Percentiles rank a stretch among this genome's conserved stretches.
phyloP scores from a whole-genome alignment of 2,329 filamentous ascomycete genomes.

The Apiospora marii region DNA sequence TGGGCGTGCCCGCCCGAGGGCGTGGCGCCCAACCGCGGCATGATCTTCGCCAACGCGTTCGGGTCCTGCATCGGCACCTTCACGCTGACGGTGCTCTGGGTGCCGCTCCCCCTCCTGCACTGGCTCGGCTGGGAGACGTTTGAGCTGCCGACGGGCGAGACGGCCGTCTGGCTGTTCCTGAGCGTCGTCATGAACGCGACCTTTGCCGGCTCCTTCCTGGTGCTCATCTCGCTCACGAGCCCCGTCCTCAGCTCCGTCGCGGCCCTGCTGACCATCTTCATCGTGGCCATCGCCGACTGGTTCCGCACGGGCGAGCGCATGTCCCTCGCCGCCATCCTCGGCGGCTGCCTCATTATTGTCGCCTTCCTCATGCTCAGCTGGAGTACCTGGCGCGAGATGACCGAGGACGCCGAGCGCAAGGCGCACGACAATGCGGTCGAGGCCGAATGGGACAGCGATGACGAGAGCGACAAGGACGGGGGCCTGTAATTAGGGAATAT shows the following conservation, averaged over 20 bases:
- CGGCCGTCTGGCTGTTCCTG: conserved; percentile 80
- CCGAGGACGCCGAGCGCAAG: conserved; percentile 76
- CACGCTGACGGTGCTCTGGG: conserved; percentile 88
- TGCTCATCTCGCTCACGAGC: conserved; percentile 90
- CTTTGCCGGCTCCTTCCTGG: conserved; percentile 92
- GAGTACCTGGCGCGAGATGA: conserved; percentile 94
- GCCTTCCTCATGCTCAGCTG: conserved; percentile 89
- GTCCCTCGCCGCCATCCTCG: conserved; percentile 76
- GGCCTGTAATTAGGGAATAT: not conserved
- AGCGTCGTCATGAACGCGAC: conserved; percentile 87
- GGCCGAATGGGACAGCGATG: conserved; percentile 23
- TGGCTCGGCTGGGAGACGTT: conserved; percentile 81
- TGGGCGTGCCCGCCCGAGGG: conserved; percentile 93
- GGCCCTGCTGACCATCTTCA: conserved; percentile 93
- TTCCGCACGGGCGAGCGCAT: conserved; percentile 80
- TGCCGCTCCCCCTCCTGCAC: conserved; percentile 88
- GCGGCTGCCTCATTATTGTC: conserved; percentile 85
- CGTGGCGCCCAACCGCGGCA: conserved; percentile 82
- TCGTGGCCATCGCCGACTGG: conserved; percentile 93
- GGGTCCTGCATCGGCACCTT: conserved; percentile 87
- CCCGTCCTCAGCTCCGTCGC: conserved; percentile 94
- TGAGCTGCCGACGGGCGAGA: conserved; percentile 78
- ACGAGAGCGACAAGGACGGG: conserved; percentile 24
- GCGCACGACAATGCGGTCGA: conserved; percentile 29
- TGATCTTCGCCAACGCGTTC: conserved; percentile 94